Conservation (phyloP, 768 basidiomycete genomes). For the Russula brevipes region DNA sequence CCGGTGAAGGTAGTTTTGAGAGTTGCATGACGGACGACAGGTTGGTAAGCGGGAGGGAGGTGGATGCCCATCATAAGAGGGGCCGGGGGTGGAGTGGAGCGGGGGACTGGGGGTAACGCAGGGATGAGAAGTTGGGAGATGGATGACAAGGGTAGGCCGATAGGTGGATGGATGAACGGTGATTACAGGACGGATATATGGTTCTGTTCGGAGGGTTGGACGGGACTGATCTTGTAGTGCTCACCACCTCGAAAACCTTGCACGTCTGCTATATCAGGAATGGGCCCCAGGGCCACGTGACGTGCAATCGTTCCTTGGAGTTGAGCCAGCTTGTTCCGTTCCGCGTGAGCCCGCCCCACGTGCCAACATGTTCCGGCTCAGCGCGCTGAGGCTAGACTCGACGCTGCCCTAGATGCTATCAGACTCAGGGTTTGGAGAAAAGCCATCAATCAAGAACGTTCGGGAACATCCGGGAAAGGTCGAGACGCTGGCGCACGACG, state of each 20-base stretch:
- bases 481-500: neutral
- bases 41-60: constrained; percentile 23
- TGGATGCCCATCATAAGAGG: constrained; percentile 17
- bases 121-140: neutral
- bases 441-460: neutral
- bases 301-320: neutral
- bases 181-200: neutral
- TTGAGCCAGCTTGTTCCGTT: too few relatives aligned
- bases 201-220: neutral
- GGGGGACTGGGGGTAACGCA: neutral
- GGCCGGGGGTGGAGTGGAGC: neutral
- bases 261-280: constrained; percentile 10
- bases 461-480: neutral
- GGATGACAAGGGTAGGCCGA: neutral
- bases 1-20: constrained; percentile 66
- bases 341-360: too few relatives aligned
- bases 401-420: neutral
- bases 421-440: neutral
- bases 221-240: neutral
- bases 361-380: too few relatives aligned
- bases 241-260: neutral
- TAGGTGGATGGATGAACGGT: neutral
- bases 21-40: constrained; percentile 44
- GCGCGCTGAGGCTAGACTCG: neutral
- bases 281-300: constrained; percentile 1